Evolutionary conservation across 2,329 filamentous ascomycete species (phyloP).

Genomic region (Claviceps pazoutovae): DNA sequence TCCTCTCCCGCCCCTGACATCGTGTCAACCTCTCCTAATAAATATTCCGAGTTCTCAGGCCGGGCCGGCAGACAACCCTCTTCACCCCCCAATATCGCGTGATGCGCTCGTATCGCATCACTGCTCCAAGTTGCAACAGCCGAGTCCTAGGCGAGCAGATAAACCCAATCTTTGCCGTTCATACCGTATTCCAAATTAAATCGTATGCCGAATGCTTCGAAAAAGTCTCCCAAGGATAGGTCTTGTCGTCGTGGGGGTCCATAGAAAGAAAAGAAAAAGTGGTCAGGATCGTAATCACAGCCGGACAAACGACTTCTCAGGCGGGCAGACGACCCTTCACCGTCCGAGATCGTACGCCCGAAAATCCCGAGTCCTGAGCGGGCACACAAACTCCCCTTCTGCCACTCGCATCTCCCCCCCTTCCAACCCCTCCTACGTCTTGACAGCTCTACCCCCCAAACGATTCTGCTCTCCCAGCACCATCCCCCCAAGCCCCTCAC

Average conservation of each 20-base stretch:
- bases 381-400: not conserved
- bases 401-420: not conserved
- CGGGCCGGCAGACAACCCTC: too few species aligned
- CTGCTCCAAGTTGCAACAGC: too few species aligned
- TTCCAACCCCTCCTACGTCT: not conserved
- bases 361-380: too few species aligned
- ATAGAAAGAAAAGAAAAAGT: not conserved
- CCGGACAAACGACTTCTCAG: too few species aligned
- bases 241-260: not conserved
- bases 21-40: too few species aligned
- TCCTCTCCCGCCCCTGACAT: too few species aligned
- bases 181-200: not conserved
- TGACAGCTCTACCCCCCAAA: conserved; percentile 11
- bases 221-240: not conserved
- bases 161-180: not conserved
- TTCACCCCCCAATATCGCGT: too few species aligned
- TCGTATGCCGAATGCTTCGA: not conserved
- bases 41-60: too few species aligned
- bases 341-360: too few species aligned
- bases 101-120: too few species aligned
- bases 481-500: conserved; percentile 18
- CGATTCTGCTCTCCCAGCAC: conserved; percentile 11
- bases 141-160: too few species aligned
- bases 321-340: too few species aligned
- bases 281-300: not conserved